Conservation (phyloP, 257 asterid genomes). For the Anisodus tanguticus region DNA sequence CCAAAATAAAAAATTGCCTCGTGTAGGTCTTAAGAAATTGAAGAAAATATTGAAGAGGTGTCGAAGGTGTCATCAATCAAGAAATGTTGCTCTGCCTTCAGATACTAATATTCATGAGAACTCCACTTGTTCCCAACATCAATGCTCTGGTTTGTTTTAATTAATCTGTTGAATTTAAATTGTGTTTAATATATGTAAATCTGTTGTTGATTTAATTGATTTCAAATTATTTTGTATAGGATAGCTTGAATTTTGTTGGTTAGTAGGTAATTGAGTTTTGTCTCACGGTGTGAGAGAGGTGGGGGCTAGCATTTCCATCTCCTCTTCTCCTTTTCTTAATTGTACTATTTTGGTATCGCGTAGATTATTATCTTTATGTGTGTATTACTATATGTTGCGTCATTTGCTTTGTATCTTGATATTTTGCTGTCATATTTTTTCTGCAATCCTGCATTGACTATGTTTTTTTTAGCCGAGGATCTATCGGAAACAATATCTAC, state of each 20-base stretch:
- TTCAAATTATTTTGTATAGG: not conserved
- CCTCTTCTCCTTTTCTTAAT: too few relatives aligned
- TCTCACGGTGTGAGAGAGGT: too few relatives aligned
- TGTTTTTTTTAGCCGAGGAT: too few relatives aligned
- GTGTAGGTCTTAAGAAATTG: slow-evolving; percentile 80
- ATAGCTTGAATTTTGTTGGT: not conserved
- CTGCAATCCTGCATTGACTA: too few relatives aligned
- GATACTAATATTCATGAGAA: slow-evolving; percentile 19
- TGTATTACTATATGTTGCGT: too few relatives aligned
- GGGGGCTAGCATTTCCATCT: too few relatives aligned
- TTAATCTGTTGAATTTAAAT: not conserved
- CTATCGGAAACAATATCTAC: too few relatives aligned
- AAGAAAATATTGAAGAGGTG: slow-evolving; percentile 83
- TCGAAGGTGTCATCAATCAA: slow-evolving; percentile 47
- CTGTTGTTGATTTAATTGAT: not conserved
- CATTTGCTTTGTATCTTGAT: too few relatives aligned
- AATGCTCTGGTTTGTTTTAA: slow-evolving; percentile 63
- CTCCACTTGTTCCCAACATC: slow-evolving; percentile 60
- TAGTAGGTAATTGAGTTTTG: too few relatives aligned
- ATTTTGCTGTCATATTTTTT: too few relatives aligned
- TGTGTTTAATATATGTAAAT: not conserved
- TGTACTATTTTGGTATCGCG: too few relatives aligned
- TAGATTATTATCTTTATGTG: too few relatives aligned
- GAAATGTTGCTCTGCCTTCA: not conserved
- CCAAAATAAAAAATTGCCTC: slow-evolving; percentile 65